Base-by-base conservation (phyloP, 306 rosid genomes). In the Dalbergia cochinchinensis region DNA sequence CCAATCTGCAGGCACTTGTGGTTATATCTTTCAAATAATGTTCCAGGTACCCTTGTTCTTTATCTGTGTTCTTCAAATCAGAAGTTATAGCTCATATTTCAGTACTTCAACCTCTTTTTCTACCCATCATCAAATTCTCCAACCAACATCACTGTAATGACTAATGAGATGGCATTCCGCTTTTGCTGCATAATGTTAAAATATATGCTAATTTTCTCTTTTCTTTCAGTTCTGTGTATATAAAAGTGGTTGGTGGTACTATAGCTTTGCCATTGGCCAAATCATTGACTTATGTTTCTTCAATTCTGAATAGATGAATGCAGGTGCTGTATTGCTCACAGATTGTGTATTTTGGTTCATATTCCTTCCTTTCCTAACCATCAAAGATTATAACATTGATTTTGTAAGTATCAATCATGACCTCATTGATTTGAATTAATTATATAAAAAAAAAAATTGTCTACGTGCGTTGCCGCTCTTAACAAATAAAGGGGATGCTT, bases 341-440 rank as follows among this genome's bases (percentile, higher is more conserved):
- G 99, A 95, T 71, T 89, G 92, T 57, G 98, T 93, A 37, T 96
- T 91, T 79, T 96, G 99, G 99, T 90, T 93, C 86, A 66, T 93
- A 61, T 78, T 96, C 42, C 91, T 96, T 71, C 99, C 99, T 5
- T 91, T 93, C 87, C 91, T 92, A 58, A 71, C 93, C 65, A 84
- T 90, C 74, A 93, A 89, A 82, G 96, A 93, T 73, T 89, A 93
- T 88, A 79, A 90, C 86, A 85, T 93, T 60, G 89, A 88, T 77
- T 93, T 93, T 65, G 99, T 93, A 88, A 96, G 98, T 84, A 42
- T 44, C 42, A 37, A 44, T 65, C 33, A 47, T 74, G 69, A 41
- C 78, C 35, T 60, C 62, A 53, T 9, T 37, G 4, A 54, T 69
- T 51, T 54, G 18, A 34, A 11, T n/a, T 64, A 26, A 26, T 26